phyloP scores from a whole-genome alignment of 2,329 filamentous ascomycete genomes.

The Domatiomyces globalis region DNA sequence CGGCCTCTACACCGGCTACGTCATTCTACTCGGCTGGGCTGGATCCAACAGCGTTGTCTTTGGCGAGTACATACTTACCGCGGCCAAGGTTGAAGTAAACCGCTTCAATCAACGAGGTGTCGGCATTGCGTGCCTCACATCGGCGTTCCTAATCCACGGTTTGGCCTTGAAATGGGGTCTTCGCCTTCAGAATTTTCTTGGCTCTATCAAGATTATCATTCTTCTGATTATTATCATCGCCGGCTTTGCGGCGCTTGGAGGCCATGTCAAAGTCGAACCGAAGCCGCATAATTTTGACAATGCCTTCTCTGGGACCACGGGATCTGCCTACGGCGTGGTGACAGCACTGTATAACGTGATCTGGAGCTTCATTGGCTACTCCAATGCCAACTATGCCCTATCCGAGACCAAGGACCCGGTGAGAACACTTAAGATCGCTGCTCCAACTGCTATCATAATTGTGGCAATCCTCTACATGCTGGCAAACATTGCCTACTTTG shows the following conservation, averaged over 20 bases:
- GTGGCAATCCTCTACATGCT: constrained; percentile 44
- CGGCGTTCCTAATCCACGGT: constrained; percentile 35
- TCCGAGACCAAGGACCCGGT: constrained; percentile 44
- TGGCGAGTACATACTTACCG: constrained; percentile 39
- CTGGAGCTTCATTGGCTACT: constrained; percentile 43
- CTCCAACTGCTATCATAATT: constrained; percentile 39
- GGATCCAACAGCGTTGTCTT: constrained; percentile 40
- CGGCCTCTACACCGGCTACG: constrained; percentile 40
- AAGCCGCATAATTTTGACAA: constrained; percentile 21
- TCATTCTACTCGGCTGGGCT: constrained; percentile 38
- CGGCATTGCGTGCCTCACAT: constrained; percentile 34
- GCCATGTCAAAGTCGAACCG: constrained; percentile 24
- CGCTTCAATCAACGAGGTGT: constrained; percentile 38
- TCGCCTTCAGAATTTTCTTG: constrained; percentile 36
- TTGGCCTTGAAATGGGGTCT: constrained; percentile 35
- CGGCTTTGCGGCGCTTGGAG: constrained; percentile 28
- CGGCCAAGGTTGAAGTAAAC: constrained; percentile 22
- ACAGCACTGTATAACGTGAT: constrained; percentile 44
- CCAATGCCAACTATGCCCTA: constrained; percentile 42
- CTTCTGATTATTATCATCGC: constrained; percentile 35
- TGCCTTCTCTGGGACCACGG: constrained; percentile 28
- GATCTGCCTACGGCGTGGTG: constrained; percentile 31
- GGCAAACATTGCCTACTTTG: constrained; percentile 46
- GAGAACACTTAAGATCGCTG: constrained; percentile 44
- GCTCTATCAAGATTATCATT: constrained; percentile 37